phyloP scores from a whole-genome alignment of 805 yeast genomes.

The Kuraishia capsulata region DNA sequence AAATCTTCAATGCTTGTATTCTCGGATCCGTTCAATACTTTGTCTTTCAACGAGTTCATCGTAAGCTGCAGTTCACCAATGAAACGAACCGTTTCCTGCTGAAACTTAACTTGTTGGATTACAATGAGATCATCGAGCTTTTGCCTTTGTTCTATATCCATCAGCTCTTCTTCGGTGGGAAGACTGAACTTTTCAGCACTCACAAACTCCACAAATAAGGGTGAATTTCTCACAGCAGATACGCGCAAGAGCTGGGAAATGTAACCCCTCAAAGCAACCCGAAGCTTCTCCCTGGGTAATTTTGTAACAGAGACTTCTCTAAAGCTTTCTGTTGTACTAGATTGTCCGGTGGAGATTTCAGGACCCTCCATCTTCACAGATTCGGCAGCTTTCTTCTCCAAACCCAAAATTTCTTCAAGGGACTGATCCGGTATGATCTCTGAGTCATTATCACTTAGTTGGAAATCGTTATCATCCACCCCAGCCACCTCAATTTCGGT shows the following conservation, averaged over 20 bases:
- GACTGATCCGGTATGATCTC: background rate
- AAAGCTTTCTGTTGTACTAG: background rate
- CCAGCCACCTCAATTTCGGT: conserved; percentile 10
- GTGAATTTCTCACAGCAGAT: conserved; percentile 45
- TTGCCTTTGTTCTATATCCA: conserved; percentile 52
- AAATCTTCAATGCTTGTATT: conserved; percentile 2
- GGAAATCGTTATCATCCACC: conserved; percentile 8
- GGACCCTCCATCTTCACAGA: background rate
- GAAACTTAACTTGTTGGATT: conserved; percentile 62
- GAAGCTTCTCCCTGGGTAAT: conserved; percentile 64
- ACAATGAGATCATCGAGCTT: conserved; percentile 49
- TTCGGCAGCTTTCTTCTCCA: background rate
- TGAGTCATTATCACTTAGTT: background rate
- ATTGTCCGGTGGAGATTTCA: background rate
- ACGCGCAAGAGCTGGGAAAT: conserved; percentile 42
- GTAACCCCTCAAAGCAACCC: conserved; percentile 74
- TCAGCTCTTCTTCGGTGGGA: conserved; percentile 31
- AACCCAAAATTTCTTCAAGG: background rate
- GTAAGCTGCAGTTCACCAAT: conserved; percentile 18
- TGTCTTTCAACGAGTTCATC: conserved; percentile 33
- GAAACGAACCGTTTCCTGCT: conserved; percentile 35
- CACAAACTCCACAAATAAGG: conserved; percentile 45
- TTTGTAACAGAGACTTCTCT: conserved; percentile 6
- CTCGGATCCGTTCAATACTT: conserved; percentile 7
- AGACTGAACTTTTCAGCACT: conserved; percentile 25